Conservation (phyloP, 192 early-diverging fungal genomes). For the Backusella sp. region DNA sequence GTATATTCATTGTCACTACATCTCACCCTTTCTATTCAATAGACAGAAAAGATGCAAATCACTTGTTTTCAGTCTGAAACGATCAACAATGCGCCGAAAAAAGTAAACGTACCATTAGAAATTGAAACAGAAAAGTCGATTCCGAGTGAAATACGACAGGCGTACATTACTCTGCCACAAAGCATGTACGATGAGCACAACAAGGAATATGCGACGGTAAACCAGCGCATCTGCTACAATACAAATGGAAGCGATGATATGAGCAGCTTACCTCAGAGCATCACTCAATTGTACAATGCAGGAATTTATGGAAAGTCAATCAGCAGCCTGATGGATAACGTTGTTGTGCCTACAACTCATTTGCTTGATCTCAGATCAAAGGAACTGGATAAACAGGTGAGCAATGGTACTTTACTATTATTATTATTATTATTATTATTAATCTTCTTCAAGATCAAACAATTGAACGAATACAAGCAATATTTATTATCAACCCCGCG, state of each 20-base stretch:
- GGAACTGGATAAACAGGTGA: constrained; percentile 18
- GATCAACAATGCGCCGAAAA: constrained; percentile 15
- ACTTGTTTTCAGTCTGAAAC: constrained; percentile 47
- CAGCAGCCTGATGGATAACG: constrained; percentile 41
- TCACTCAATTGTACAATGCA: constrained; percentile 44
- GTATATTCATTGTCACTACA: too few species aligned
- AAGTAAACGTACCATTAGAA: not conserved
- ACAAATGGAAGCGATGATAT: not conserved
- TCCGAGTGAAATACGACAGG: constrained; percentile 34
- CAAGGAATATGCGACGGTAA: constrained; percentile 26
- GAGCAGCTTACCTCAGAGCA: constrained; percentile 30
- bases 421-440: not conserved
- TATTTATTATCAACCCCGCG: not conserved
- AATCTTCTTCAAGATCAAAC: not conserved
- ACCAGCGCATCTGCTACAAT: not conserved
- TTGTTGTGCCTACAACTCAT: constrained; percentile 41
- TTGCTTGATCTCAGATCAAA: constrained; percentile 9
- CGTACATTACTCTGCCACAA: constrained; percentile 33
- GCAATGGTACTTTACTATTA: not conserved
- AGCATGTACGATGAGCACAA: constrained; percentile 47
- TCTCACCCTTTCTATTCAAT: not conserved
- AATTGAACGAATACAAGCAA: not conserved
- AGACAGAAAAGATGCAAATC: constrained; percentile 45
- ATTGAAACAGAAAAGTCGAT: not conserved
- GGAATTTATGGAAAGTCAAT: constrained; percentile 45